Evolutionary conservation across 192 early-diverging fungal genomes (phyloP).

Genomic region (Mortierella hygrophila): DNA sequence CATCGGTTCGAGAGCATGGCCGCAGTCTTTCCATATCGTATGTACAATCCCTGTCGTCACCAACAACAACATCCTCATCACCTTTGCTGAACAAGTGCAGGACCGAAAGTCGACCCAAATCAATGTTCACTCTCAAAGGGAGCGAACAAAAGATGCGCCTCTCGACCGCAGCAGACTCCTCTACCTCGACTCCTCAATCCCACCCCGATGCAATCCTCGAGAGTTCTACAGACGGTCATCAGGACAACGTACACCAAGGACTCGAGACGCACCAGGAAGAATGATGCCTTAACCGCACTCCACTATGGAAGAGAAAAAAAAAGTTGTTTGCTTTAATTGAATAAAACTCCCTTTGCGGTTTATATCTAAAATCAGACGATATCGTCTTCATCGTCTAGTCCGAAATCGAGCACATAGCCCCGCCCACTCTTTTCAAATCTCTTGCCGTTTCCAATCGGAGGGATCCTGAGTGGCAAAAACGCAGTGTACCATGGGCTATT

Average conservation of each 20-base stretch:
- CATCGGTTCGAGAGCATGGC: not conserved
- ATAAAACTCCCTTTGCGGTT: not conserved
- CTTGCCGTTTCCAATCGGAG: conserved; percentile 59
- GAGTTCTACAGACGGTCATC: not conserved
- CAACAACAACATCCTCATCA: not conserved
- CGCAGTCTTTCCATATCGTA: not conserved
- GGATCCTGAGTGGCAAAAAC: conserved; percentile 59
- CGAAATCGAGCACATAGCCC: conserved; percentile 27
- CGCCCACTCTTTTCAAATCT: conserved; percentile 42
- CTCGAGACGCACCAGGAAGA: not conserved
- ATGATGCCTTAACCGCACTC: not conserved
- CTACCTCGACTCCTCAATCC: not conserved
- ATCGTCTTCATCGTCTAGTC: conserved; percentile 13
- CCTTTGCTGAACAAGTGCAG: not conserved
- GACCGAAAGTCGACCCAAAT: not conserved
- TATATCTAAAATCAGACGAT: conserved; percentile 4
- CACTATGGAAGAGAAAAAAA: not conserved
- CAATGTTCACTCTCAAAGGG: not conserved
- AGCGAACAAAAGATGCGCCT: not conserved
- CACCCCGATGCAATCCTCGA: not conserved
- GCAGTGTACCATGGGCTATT: conserved; percentile 63
- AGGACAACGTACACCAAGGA: not conserved
- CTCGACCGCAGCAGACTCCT: not conserved
- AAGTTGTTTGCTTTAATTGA: not conserved
- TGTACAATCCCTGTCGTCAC: not conserved